Evolutionary conservation across 208 protist genomes (phyloP), one percentile per base, ranked within the genome.

Genomic region (Porcisia hertigi): DNA sequence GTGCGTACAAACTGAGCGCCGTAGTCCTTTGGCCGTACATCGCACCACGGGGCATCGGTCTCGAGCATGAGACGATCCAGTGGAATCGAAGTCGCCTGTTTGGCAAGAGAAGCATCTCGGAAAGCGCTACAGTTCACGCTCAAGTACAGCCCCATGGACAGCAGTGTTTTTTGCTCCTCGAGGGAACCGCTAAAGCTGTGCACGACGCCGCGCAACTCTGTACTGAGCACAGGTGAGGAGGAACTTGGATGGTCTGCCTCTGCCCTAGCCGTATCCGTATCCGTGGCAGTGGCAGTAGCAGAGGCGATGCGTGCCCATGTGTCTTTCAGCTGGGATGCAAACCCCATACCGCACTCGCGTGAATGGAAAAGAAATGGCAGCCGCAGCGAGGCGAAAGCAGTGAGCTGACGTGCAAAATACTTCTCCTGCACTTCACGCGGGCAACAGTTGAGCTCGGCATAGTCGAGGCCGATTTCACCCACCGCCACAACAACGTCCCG

Each of bases 31-130:
- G 75, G 80, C 11, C 97, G 89, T 8, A 99, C 91, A 80, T 98
- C 96, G 77, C 98, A 98, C 92, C 94, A 98, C n/a, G 97, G 97
- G 25, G 95, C 93, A 80, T 98, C 97, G 1, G 97, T 98, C 77
- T 99, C 97, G 12, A 99, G 80, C 86, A 99, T 84, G 9, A 99
- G 63, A 4, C 91, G 81, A 43, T 95, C 79, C 9, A 92, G 73
- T 25, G 96, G 97, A 60, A 99, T 93, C 23, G 74, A 67, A 53
- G 83, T 58, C 7, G 96, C 84, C 43, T 97, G 94, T 16, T 81
- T 76, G 16, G 97, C 83, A 57, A 93, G 75, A 20, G 89, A 85
- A 64, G 87, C 80, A 58, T 94, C 91, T 49, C 97, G 93, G 69
- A 98, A 96, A 6, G 94, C 97, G 71, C 91, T 98, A 23, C 91